These are phyloP conservation scores for Vicia faba DNA, from an alignment of 306 rosid species.

Conservation along the genomic window DNA sequence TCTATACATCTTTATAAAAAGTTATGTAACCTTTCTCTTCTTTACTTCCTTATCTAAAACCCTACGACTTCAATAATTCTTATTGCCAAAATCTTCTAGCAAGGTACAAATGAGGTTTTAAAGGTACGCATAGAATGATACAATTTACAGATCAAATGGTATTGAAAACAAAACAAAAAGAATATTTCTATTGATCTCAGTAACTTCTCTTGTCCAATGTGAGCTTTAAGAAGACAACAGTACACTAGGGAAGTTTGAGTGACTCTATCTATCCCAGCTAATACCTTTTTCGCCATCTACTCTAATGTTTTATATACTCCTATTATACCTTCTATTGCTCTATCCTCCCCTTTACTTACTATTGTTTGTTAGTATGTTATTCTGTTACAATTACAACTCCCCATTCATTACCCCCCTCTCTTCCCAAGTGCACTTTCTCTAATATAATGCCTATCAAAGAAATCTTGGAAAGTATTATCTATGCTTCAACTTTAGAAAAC, in stretches of 20 bases:
- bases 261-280: neutral
- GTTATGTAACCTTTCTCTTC: neutral
- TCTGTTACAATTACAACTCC: neutral
- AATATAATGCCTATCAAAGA: neutral
- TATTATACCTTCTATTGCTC: neutral
- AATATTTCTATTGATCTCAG: neutral
- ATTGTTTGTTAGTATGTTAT: neutral
- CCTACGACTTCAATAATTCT: neutral
- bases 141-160: too few relatives aligned
- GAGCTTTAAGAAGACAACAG: constrained; percentile 7
- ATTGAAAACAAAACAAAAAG: neutral
- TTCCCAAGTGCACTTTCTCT: neutral
- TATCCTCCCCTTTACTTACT: too few relatives aligned
- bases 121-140: neutral
- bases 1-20: too few relatives aligned
- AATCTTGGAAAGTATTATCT: constrained; percentile 1
- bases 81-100: constrained; percentile 22
- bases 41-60: neutral
- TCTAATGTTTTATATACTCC: neutral
- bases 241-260: neutral
- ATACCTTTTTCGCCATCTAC: neutral
- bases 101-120: constrained; percentile 17
- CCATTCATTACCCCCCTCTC: neutral
- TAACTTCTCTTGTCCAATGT: neutral
- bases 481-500: constrained; percentile 18